A percentile compares a stretch with the other conserved stretches of the same genome.
These are phyloP conservation scores for Dionaea muscipula DNA, from an alignment of 179 eudicot species.

Conservation along the genomic window DNA sequence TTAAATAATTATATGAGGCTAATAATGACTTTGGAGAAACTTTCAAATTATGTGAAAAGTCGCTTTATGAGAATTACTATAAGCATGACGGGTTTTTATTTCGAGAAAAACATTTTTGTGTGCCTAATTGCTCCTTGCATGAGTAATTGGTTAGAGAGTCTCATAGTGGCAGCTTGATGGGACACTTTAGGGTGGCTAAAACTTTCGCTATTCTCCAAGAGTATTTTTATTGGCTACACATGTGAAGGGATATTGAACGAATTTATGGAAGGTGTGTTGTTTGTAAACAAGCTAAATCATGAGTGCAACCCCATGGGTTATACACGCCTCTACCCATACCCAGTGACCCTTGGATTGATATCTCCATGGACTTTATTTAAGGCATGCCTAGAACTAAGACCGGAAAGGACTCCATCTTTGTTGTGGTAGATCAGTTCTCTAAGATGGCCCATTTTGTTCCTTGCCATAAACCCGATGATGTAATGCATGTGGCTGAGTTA, in stretches of 20 bases:
- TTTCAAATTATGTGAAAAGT: not conserved
- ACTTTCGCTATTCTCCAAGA: not conserved
- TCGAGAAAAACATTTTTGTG: not conserved
- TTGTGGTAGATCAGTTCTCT: not conserved
- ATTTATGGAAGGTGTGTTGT: conserved; percentile 4
- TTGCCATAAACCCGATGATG: not conserved
- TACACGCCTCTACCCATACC: conserved; percentile 5
- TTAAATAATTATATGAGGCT: not conserved
- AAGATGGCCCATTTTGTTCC: not conserved
- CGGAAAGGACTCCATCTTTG: not conserved
- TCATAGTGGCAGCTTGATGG: not conserved
- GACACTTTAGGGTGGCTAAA: not conserved
- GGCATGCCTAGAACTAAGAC: not conserved
- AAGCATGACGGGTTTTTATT: conserved; percentile 4
- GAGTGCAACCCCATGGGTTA: not conserved
- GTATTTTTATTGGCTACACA: too few species aligned
- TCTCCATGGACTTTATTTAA: not conserved
- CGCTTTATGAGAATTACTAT: not conserved
- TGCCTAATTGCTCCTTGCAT: not conserved
- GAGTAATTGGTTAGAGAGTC: not conserved
- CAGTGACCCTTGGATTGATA: not conserved
- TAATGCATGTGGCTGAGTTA: not conserved
- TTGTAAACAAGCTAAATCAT: conserved; percentile 5
- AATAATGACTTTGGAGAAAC: not conserved
- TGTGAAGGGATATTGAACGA: not conserved